Evolutionary conservation across 108 stramenopile genomes (phyloP).

Genomic region (Ochromonas danica): DNA sequence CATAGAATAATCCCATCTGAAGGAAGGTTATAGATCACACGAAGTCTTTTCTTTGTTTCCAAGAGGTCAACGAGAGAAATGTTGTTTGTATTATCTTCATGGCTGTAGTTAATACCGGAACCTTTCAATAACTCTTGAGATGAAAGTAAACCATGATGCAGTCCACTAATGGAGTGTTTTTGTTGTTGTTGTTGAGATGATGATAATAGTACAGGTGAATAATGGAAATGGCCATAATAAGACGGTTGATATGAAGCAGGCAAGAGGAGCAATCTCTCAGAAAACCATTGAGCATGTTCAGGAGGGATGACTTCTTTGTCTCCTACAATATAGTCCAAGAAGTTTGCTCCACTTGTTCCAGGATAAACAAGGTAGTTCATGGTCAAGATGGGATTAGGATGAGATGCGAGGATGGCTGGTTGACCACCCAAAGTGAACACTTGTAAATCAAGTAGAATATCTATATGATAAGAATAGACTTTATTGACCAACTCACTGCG

Average conservation of each 20-base stretch:
- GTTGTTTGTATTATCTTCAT: slow-evolving; percentile 17
- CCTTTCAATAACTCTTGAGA: slow-evolving; percentile 16
- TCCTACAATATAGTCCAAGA: slow-evolving; percentile 54
- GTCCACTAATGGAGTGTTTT: slow-evolving; percentile 15
- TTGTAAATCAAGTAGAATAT: slow-evolving; percentile 59
- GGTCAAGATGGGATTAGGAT: slow-evolving; percentile 48
- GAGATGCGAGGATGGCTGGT: slow-evolving; percentile 43
- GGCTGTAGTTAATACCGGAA: slow-evolving; percentile 15
- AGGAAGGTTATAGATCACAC: slow-evolving; percentile 15
- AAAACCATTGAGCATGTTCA: slow-evolving; percentile 43
- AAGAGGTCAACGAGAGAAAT: slow-evolving; percentile 15
- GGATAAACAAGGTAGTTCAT: slow-evolving; percentile 61
- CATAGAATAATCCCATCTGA: slow-evolving; percentile 21
- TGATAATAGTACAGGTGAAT: slow-evolving; percentile 17
- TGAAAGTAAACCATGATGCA: slow-evolving; percentile 16
- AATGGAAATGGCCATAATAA: slow-evolving; percentile 40
- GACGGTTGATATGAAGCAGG: slow-evolving; percentile 58
- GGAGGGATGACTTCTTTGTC: slow-evolving; percentile 50
- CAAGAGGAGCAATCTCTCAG: slow-evolving; percentile 52
- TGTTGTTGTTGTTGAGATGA: slow-evolving; percentile 16
- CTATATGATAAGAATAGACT: slow-evolving; percentile 29
- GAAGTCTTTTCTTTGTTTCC: slow-evolving; percentile 16
- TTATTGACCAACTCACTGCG: slow-evolving; percentile 38
- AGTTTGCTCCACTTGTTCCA: slow-evolving; percentile 58
- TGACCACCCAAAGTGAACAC: slow-evolving; percentile 55